Conservation (phyloP, 1,139 yeast genomes). For the Debaryomycetaceae sp. region DNA sequence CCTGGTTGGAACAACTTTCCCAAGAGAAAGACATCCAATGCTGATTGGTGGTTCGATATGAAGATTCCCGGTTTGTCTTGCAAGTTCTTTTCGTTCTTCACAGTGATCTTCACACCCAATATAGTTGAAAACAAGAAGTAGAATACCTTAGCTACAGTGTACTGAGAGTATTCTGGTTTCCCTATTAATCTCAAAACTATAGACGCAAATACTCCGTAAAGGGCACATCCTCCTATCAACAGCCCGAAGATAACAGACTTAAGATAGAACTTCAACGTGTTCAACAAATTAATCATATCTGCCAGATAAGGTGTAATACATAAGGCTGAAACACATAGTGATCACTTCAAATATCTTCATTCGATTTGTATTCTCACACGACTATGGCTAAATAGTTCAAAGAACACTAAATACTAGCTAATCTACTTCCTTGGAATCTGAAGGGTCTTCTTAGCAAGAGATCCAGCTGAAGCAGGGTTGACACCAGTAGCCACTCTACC, state of each 20-base stretch:
- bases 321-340: neutral
- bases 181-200: constrained; percentile 63
- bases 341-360: neutral
- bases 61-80: constrained; percentile 78
- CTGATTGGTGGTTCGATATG: constrained; percentile 89
- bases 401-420: too few relatives aligned
- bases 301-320: neutral
- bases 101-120: constrained; percentile 65
- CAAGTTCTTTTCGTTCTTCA: constrained; percentile 52
- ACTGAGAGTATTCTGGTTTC: constrained; percentile 78
- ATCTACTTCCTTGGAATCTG: neutral
- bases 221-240: constrained; percentile 56
- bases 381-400: neutral
- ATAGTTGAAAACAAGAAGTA: constrained; percentile 55
- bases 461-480: constrained; percentile 57
- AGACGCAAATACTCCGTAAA: constrained; percentile 78
- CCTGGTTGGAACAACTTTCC: constrained; percentile 85
- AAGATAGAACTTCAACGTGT: constrained; percentile 45
- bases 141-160: constrained; percentile 84
- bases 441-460: constrained; percentile 39
- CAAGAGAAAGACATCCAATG: constrained; percentile 73
- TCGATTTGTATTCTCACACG: neutral
- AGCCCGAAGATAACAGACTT: constrained; percentile 54
- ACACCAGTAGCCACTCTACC: constrained; percentile 59
- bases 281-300: constrained; percentile 11